Conservation (phyloP, 23 red algal genomes). For the Gracilaria domingensis region DNA sequence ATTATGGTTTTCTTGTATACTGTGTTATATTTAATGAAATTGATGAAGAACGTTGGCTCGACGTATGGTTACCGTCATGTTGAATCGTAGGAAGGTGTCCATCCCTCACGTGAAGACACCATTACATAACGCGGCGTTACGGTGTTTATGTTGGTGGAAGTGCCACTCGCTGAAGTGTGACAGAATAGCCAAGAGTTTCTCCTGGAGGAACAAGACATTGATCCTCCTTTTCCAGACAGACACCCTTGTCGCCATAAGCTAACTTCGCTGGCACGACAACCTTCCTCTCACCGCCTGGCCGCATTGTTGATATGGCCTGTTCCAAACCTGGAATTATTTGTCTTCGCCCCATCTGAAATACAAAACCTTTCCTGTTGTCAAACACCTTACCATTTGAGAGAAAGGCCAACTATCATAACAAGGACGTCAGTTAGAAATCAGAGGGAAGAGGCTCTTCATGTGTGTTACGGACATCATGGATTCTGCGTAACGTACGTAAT, state of each 20-base stretch:
- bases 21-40: not conserved
- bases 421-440: not conserved
- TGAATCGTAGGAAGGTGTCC: not conserved
- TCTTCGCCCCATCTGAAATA: constrained; percentile 85
- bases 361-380: constrained; percentile 89
- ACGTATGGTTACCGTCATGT: not conserved
- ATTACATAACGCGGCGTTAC: too few relatives aligned
- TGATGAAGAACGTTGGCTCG: not conserved
- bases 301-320: constrained; percentile 82
- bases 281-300: constrained; percentile 73
- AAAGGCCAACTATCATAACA: constrained; percentile 67
- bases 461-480: not conserved
- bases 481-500: constrained; percentile 44
- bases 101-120: not conserved
- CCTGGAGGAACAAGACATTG: constrained; percentile 92
- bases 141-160: constrained; percentile 81
- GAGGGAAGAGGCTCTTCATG: not conserved
- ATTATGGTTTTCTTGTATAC: too few relatives aligned
- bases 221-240: constrained; percentile 78
- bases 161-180: constrained; percentile 82
- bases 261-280: constrained; percentile 88
- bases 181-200: constrained; percentile 80
- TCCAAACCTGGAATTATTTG: constrained; percentile 95
- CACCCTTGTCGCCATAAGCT: constrained; percentile 91
- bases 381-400: constrained; percentile 88